Base-by-base conservation (phyloP, 2,329 filamentous ascomycete genomes). In the Aspergillus sp. region DNA sequence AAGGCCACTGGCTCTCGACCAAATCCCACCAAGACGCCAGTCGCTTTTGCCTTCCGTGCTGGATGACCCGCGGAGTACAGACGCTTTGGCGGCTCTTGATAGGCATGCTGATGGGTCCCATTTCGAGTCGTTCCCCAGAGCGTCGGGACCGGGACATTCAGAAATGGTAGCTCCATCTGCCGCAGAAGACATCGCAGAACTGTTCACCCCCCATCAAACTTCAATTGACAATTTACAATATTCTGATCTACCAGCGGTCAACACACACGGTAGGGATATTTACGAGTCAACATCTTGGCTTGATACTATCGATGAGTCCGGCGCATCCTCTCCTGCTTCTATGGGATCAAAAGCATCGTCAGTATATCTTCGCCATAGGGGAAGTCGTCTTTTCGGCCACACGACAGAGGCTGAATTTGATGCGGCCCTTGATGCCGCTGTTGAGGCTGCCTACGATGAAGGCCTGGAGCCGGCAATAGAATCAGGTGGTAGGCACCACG, bases 381-480 rank as follows among this genome's bases (percentile, higher is more conserved):
- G 90, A 64, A 85, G 91, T 55, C 86, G 89, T 52, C 82, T 82
- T 39, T 73, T 83, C 2, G 94, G 90, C 64, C 87, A 87, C 49
- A 87, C 84, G 31, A 95, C 91, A 0, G 91, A 96, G 73, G 89
- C 91, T 6, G 93, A 96, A 71, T 96, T 98, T 65, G 93, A 97
- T 75, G 92, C 92, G 9, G 95, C 95, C 4, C 82, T 98, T 49
- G 94, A 98, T 77, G 94, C 93, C 24, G 95, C 95, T 14, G 93
- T 98, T 9, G 95, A 98, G 75, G 94, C 94, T 54, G 95, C 94
- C 5, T 99, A 98, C 73, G 90, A 96, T 72, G 92, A 97, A 63
- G 91, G 91, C 0, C 90, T 92, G 63, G 92, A 96, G 71, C 90
- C 90, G 4, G 86, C 68, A 63, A 70, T 65, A 61, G 78, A 70